A percentile compares a stretch with the other conserved stretches of the same genome.
phyloP scores from a whole-genome alignment of 2,329 filamentous ascomycete species.

The Shiraia sp. region DNA sequence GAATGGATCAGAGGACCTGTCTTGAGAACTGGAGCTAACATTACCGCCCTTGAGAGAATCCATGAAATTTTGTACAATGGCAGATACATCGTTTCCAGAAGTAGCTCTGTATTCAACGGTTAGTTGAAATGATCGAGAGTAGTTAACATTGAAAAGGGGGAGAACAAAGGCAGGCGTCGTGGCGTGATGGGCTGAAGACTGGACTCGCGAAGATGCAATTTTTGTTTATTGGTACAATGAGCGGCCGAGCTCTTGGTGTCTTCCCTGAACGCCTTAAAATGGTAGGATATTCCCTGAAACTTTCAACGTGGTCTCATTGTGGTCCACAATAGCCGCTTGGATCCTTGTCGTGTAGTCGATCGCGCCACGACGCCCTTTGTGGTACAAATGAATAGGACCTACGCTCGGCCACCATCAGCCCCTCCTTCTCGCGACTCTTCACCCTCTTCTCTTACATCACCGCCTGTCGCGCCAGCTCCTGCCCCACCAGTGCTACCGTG shows the following conservation, averaged over 20 bases:
- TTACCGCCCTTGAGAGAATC: constrained; percentile 70
- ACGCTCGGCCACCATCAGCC: constrained; percentile 98
- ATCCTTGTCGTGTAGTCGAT: constrained; percentile 30
- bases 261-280: constrained; percentile 40
- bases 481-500: constrained; percentile 70
- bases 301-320: constrained; percentile 18
- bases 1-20: constrained; percentile 63
- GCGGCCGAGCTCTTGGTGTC: constrained; percentile 11
- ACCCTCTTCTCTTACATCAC: constrained; percentile 89
- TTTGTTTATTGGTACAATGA: constrained; percentile 43
- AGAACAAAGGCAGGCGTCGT: constrained; percentile 29
- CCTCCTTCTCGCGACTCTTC: constrained; percentile 87
- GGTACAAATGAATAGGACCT: constrained; percentile 64
- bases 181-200: constrained; percentile 30
- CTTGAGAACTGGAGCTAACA: constrained; percentile 42
- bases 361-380: constrained; percentile 41
- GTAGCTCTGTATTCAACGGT: constrained; percentile 47
- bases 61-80: constrained; percentile 85
- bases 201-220: constrained; percentile 32
- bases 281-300: constrained; percentile 17
- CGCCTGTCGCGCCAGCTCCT: constrained; percentile 83
- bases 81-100: constrained; percentile 68
- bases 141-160: neutral
- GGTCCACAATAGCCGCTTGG: constrained; percentile 23
- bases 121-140: constrained; percentile 2